phyloP scores from a whole-genome alignment of 2,329 filamentous ascomycete genomes.

The Epichloe elymi region DNA sequence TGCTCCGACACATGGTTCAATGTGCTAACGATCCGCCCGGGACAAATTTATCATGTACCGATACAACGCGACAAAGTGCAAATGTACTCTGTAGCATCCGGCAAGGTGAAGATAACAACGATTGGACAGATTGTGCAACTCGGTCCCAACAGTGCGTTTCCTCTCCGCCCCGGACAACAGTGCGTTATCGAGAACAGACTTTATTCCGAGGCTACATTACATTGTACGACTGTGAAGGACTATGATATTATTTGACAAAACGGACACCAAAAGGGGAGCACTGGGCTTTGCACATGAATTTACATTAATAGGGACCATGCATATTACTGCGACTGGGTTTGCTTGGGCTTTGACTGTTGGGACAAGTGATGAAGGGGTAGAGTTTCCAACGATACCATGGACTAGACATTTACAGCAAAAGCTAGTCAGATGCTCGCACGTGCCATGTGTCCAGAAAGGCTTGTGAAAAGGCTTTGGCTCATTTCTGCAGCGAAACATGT shows the following conservation, averaged over 20 bases:
- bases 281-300: too few species aligned
- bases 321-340: too few species aligned
- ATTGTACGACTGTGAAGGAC: conserved; percentile 23
- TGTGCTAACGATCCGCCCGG: conserved; percentile 26
- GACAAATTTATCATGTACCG: conserved; percentile 19
- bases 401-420: too few species aligned
- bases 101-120: conserved; percentile 28
- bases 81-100: conserved; percentile 26
- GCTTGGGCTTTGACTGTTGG: too few species aligned
- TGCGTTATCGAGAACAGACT: conserved; percentile 29
- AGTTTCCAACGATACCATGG: too few species aligned
- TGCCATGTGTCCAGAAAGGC: too few species aligned
- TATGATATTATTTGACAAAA: conserved; percentile 7
- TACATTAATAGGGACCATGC: too few species aligned
- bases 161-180: conserved; percentile 23
- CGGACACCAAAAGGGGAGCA: too few species aligned
- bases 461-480: not conserved
- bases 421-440: too few species aligned
- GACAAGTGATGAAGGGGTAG: too few species aligned
- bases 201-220: conserved; percentile 31
- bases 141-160: conserved; percentile 32
- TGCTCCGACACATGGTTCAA: conserved; percentile 27
- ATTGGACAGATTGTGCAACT: conserved; percentile 24
- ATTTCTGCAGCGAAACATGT: too few species aligned
- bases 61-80: conserved; percentile 19